Evolutionary conservation across 768 basidiomycete genomes (phyloP).

Genomic region (Leccinum fibrillosum): DNA sequence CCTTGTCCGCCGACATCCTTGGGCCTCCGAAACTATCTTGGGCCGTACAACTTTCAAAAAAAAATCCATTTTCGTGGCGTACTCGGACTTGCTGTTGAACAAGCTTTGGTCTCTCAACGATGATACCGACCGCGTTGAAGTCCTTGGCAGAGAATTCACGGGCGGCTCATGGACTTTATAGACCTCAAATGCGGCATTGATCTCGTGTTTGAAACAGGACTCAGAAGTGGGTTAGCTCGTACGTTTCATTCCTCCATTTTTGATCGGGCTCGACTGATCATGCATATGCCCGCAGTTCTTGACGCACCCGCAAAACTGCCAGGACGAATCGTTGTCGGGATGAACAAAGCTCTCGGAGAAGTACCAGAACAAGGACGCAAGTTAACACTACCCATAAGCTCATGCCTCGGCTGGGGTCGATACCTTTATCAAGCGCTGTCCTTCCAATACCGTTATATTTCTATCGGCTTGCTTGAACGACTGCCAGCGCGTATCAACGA

Average conservation of each 20-base stretch:
- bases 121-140: no score
- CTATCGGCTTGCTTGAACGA: constrained; percentile 84
- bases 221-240: constrained; percentile 86
- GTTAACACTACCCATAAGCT: constrained; percentile 81
- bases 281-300: constrained; percentile 52
- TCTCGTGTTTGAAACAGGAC: no score
- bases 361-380: constrained; percentile 77
- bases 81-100: no score
- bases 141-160: no score
- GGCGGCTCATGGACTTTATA: no score
- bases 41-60: no score
- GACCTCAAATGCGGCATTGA: no score
- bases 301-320: constrained; percentile 72
- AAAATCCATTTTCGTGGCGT: no score
- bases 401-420: constrained; percentile 79
- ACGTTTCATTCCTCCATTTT: not conserved
- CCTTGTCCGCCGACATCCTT: no score
- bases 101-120: no score
- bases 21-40: no score
- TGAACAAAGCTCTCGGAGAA: constrained; percentile 87
- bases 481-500: constrained; percentile 86
- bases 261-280: not conserved
- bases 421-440: constrained; percentile 95
- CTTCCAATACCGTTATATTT: constrained; percentile 95
- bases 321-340: constrained; percentile 84